These are phyloP conservation scores for Sanghuangporus sanghuang DNA, from an alignment of 1,284 basidiomycete genomes.

Conservation along the genomic window DNA sequence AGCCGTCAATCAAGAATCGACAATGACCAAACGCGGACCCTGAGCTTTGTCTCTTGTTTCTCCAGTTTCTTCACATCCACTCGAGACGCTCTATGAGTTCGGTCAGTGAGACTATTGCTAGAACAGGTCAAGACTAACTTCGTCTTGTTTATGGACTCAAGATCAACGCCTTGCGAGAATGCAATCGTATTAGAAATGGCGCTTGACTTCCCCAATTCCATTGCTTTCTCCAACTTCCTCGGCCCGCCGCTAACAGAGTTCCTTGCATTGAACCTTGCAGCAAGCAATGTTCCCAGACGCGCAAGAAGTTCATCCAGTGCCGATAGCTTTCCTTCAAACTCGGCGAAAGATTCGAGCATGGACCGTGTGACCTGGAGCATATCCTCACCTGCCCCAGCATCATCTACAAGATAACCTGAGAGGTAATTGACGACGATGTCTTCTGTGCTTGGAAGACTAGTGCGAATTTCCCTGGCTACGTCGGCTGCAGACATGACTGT, in stretches of 20 bases:
- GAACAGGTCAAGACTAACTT: slow-evolving; percentile 55
- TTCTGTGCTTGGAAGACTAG: slow-evolving; percentile 82
- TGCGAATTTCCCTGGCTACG: slow-evolving; percentile 76
- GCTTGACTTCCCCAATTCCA: slow-evolving; percentile 89
- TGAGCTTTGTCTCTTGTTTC: slow-evolving; percentile 97
- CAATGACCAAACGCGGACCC: slow-evolving; percentile 38
- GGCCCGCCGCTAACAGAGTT: slow-evolving; percentile 42
- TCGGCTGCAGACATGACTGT: slow-evolving; percentile 53
- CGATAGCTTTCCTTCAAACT: slow-evolving; percentile 37
- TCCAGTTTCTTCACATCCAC: slow-evolving; percentile 98
- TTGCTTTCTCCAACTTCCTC: slow-evolving; percentile 85
- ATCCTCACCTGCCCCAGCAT: slow-evolving; percentile 89
- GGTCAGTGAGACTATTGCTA: slow-evolving; percentile 11
- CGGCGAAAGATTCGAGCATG: slow-evolving; percentile 72
- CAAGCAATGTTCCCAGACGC: slow-evolving; percentile 59
- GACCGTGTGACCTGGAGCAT: slow-evolving; percentile 74
- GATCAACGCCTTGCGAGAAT: slow-evolving; percentile 82
- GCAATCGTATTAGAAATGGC: slow-evolving; percentile 83
- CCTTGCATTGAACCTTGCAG: slow-evolving; percentile 53
- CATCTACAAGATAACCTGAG: slow-evolving; percentile 87
- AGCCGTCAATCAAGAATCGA: background rate
- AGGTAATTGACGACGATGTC: slow-evolving; percentile 93
- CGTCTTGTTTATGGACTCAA: slow-evolving; percentile 92
- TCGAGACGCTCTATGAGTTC: slow-evolving; percentile 68
- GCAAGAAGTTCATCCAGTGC: slow-evolving; percentile 62